Evolutionary conservation across 305 asterid species (phyloP).

Genomic region (Fraxinus ornus): DNA sequence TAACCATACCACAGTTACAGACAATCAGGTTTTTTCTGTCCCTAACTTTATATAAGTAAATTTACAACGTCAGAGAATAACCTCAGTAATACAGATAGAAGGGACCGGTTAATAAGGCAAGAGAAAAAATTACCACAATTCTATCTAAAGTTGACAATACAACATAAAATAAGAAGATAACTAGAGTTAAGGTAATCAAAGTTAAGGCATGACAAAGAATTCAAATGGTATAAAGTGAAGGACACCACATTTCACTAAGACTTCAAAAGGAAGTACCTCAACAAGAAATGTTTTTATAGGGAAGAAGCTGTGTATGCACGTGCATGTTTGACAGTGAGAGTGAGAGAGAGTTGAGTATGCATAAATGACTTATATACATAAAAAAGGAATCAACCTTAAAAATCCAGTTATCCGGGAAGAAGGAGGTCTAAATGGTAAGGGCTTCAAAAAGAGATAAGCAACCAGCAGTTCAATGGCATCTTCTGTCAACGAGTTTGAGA

Average conservation of each 20-base stretch:
- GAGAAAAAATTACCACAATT: neutral
- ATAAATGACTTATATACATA: slow-evolving; percentile 7
- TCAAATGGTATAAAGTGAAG: neutral
- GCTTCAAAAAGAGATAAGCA: slow-evolving; percentile 77
- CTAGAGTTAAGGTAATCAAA: neutral
- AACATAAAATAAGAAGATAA: neutral
- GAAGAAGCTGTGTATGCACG: neutral
- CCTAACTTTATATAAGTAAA: neutral
- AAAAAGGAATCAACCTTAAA: slow-evolving; percentile 51
- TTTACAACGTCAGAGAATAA: neutral
- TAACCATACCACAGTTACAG: neutral
- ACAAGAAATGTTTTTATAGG: neutral
- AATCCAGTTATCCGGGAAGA: slow-evolving; percentile 86
- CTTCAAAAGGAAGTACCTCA: neutral
- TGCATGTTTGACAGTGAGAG: neutral
- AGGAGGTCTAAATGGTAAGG: slow-evolving; percentile 76
- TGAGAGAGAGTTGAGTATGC: neutral
- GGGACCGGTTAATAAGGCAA: neutral
- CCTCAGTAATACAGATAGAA: neutral
- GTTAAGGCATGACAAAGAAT: neutral
- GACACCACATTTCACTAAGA: neutral
- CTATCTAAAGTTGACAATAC: neutral
- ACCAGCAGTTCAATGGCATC: slow-evolving; percentile 95
- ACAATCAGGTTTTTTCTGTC: neutral
- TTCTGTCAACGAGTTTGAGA: slow-evolving; percentile 68